Percentiles rank a stretch among this genome's conserved stretches.
Evolutionary conservation across 2,329 filamentous ascomycete genomes (phyloP).

Genomic region (Cytospora piceae): DNA sequence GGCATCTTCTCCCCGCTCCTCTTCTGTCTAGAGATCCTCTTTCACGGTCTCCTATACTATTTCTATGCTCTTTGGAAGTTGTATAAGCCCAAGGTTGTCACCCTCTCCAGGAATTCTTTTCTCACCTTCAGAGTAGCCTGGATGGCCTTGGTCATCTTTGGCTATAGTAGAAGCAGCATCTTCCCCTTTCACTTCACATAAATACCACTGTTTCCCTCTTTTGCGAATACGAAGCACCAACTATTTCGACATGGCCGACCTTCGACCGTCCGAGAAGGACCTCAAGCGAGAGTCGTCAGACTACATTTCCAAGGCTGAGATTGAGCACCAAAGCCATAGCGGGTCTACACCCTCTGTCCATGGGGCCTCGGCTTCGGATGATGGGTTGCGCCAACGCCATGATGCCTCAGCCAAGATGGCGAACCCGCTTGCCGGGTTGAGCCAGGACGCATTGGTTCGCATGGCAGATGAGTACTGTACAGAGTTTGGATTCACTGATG

Average conservation of each 20-base stretch:
- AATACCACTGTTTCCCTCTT: neutral
- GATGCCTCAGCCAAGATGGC: constrained; percentile 44
- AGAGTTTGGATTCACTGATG: constrained; percentile 56
- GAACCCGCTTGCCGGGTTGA: constrained; percentile 47
- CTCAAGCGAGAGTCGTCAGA: constrained; percentile 31
- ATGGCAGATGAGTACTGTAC: constrained; percentile 63
- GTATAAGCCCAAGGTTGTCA: neutral
- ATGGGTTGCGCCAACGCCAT: constrained; percentile 37
- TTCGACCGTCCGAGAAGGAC: constrained; percentile 31
- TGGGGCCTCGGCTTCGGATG: constrained; percentile 25
- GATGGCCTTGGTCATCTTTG: constrained; percentile 12
- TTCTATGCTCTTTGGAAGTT: neutral
- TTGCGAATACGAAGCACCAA: neutral
- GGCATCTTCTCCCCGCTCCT: neutral
- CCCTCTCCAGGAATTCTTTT: neutral
- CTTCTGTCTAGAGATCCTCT: neutral
- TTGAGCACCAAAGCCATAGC: constrained; percentile 34
- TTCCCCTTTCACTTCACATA: neutral
- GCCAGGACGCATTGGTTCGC: constrained; percentile 51
- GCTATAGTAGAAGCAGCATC: neutral
- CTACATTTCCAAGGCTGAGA: constrained; percentile 36
- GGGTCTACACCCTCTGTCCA: constrained; percentile 7
- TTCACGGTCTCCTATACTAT: neutral
- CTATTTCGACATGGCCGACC: constrained; percentile 18
- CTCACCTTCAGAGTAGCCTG: neutral